These are phyloP conservation scores for Chaetoceros tenuissimus DNA, from an alignment of 108 stramenopile genomes.

Conservation along the genomic window DNA sequence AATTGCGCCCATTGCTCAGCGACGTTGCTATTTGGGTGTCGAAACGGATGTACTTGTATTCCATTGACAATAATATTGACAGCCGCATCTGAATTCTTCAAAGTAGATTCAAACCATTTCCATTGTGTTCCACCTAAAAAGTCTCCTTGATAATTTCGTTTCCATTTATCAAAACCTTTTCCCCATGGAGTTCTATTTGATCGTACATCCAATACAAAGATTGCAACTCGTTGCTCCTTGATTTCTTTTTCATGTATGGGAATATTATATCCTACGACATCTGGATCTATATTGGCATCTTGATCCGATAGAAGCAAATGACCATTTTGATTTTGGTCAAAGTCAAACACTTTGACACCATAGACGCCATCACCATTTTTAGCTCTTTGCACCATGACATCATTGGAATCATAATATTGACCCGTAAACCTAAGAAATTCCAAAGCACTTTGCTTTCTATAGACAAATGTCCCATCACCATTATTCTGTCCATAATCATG, in stretches of 20 bases:
- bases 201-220: slow-evolving; percentile 69
- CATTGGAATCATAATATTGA: slow-evolving; percentile 13
- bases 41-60: slow-evolving; percentile 56
- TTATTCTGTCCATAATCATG: slow-evolving; percentile 81
- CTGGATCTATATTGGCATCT: slow-evolving; percentile 70
- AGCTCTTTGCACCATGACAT: slow-evolving; percentile 46
- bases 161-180: slow-evolving; percentile 13
- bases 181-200: slow-evolving; percentile 70
- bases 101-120: slow-evolving; percentile 68
- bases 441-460: slow-evolving; percentile 26
- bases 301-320: slow-evolving; percentile 41
- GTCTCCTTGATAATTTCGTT: slow-evolving; percentile 34
- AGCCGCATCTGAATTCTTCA: slow-evolving; percentile 52
- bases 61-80: slow-evolving; percentile 73
- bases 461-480: slow-evolving; percentile 52
- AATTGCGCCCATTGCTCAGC: slow-evolving; percentile 74
- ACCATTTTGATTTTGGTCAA: slow-evolving; percentile 25
- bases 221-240: slow-evolving; percentile 40
- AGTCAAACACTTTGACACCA: slow-evolving; percentile 78
- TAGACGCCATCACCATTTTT: slow-evolving; percentile 51
- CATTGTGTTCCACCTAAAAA: slow-evolving; percentile 77
- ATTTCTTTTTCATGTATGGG: not conserved
- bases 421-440: slow-evolving; percentile 60
- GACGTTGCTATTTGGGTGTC: slow-evolving; percentile 42
- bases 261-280: slow-evolving; percentile 28